phyloP scores from a whole-genome alignment of 2,329 filamentous ascomycete species.

The Malbranchea cinnamomea region DNA sequence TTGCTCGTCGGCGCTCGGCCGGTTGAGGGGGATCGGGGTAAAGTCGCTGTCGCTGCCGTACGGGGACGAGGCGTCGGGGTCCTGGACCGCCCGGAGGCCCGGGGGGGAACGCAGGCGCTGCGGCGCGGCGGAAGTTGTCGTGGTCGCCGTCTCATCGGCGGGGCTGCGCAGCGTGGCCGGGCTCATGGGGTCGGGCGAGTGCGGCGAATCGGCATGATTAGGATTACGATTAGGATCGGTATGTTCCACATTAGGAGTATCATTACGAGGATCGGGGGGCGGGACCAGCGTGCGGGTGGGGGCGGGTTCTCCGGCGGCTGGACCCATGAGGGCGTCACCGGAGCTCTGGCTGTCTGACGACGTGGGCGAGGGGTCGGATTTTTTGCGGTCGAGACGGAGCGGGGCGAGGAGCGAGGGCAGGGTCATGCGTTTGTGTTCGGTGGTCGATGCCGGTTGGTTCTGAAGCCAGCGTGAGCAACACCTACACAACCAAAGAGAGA shows the following conservation, averaged over 20 bases:
- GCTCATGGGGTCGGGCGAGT: too few species aligned
- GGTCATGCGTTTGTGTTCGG: too few species aligned
- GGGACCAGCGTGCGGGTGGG: slow-evolving; percentile 3
- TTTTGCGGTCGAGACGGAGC: slow-evolving; percentile 30
- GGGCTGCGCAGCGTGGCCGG: too few species aligned
- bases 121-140: too few species aligned
- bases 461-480: too few species aligned
- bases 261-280: slow-evolving; percentile 3
- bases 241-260: slow-evolving; percentile 1
- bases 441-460: too few species aligned
- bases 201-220: too few species aligned
- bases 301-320: slow-evolving; percentile 16
- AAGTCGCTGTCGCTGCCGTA: slow-evolving; percentile 9
- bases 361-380: slow-evolving; percentile 33
- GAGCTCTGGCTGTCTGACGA: slow-evolving; percentile 39
- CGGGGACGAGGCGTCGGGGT: slow-evolving; percentile 8
- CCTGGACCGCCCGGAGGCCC: slow-evolving; percentile 9
- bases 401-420: slow-evolving; percentile 17
- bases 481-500: neutral
- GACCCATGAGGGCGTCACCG: slow-evolving; percentile 33
- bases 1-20: neutral
- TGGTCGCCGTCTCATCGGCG: too few species aligned
- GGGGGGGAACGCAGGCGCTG: slow-evolving; percentile 8
- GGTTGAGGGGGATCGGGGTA: slow-evolving; percentile 6
- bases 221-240: too few species aligned